These are phyloP conservation scores for Leishmania arabica DNA, from an alignment of 208 protist genomes.

Conservation along the genomic window DNA sequence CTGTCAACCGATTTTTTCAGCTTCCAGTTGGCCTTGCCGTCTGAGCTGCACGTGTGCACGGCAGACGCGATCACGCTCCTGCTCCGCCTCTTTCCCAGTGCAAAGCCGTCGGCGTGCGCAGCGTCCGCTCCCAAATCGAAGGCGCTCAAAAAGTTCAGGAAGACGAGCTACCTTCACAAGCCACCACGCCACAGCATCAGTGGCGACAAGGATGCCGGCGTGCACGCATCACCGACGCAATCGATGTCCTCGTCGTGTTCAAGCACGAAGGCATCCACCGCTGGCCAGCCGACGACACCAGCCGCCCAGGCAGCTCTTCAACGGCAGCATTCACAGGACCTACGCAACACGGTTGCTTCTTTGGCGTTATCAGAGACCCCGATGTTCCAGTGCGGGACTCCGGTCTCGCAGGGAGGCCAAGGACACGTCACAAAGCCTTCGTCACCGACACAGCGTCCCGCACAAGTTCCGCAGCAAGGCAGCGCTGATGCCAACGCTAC, in stretches of 20 bases:
- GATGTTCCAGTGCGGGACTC: too few relatives aligned
- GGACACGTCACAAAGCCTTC: neutral
- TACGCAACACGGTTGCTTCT: neutral
- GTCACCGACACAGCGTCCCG: neutral
- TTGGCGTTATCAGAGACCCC: neutral
- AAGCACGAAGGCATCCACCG: neutral
- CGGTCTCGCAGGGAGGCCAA: neutral
- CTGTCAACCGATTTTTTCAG: constrained; percentile 33
- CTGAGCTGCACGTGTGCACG: constrained; percentile 35
- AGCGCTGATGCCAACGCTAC: neutral
- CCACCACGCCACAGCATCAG: neutral
- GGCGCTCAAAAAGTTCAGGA: neutral
- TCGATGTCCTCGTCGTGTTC: neutral
- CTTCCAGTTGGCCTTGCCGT: constrained; percentile 35
- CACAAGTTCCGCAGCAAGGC: neutral
- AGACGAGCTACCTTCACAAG: neutral
- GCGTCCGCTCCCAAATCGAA: neutral
- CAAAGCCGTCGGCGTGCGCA: neutral
- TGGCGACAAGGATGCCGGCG: neutral
- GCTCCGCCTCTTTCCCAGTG: constrained; percentile 15
- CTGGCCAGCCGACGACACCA: neutral
- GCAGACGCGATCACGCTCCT: constrained; percentile 40
- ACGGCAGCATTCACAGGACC: neutral
- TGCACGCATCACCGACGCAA: neutral
- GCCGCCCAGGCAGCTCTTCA: neutral